Evolutionary conservation across 2,329 filamentous ascomycete genomes (phyloP).

Genomic region (Fusarium sp.): DNA sequence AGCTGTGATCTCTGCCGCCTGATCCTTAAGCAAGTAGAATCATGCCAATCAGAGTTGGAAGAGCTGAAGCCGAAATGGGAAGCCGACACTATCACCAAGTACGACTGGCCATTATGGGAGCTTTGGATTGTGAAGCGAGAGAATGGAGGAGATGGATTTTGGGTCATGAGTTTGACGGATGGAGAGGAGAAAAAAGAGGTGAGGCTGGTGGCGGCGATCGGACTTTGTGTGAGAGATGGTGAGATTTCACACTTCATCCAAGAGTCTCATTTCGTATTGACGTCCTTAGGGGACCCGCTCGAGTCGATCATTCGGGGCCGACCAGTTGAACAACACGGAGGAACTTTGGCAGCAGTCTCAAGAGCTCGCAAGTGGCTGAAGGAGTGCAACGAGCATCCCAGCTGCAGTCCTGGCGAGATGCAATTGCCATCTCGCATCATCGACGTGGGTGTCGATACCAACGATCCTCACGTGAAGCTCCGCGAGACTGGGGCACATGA

Average conservation of each 20-base stretch:
- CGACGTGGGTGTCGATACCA: not conserved
- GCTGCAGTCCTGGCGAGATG: not conserved
- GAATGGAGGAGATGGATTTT: conserved; percentile 6
- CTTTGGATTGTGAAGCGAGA: conserved; percentile 7
- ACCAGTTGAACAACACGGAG: not conserved
- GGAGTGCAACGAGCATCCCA: not conserved
- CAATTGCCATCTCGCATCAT: not conserved
- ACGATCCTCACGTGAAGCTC: not conserved
- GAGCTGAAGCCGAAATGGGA: not conserved
- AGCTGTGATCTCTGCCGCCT: not conserved
- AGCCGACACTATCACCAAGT: not conserved
- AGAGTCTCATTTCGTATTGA: not conserved
- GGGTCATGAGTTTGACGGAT: conserved; percentile 3
- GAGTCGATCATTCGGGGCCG: not conserved
- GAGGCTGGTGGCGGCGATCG: conserved; percentile 2
- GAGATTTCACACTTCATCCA: not conserved
- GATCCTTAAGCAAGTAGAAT: not conserved
- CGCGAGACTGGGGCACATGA: not conserved
- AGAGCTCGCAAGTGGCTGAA: not conserved
- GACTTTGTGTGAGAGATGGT: conserved; percentile 9
- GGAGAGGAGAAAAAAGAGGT: not conserved
- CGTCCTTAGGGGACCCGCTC: not conserved
- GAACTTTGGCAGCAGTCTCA: not conserved
- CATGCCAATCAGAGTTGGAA: not conserved
- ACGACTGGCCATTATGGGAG: conserved; percentile 7